Base-by-base conservation (phyloP, 768 basidiomycete species). In the Mycena kentingensis region DNA sequence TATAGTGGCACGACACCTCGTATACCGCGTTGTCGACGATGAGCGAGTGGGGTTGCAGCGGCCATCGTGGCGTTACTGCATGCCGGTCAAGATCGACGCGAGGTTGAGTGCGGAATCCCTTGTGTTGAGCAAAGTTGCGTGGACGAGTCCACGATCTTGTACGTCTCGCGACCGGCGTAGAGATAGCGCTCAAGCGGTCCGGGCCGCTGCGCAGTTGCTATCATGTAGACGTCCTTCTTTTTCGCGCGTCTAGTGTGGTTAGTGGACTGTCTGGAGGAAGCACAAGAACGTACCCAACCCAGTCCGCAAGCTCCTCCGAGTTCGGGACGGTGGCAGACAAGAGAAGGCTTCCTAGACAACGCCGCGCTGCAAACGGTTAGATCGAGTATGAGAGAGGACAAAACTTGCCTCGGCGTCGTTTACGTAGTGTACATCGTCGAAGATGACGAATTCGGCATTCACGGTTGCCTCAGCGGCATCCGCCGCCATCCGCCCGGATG, bases 261-360 rank as follows among this genome's bases (percentile, higher is more conserved):
- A 24, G 60, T 53, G 52, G 46, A n/a, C 13, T 36, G 19, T 11
- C 13, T 25, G 44, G 46, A 35, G 27, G 38, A 16, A 13, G 47
- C 22, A 31, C 24, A 38, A 49, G 18, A 28, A 34, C 87, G 65
- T 67, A 98, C 96, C 97, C 97, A 54, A 98, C 96, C 97, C 97
- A 99, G 60, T 94, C 94, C 4, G 97, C 97, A 65, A 99, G 99
- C 65, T 98, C 97, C 65, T 88, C 92, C 12, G 95, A 92, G 64
- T 99, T 99, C 6, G 97, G 95, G 0, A 99, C 96, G 2, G 97
- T 99, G 7, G 97, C 97, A 3, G 95, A 98, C 15, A 99, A 76
- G 36, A 99, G 76, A 49, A 99, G 97, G 98, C 96, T 71, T 99
- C 96, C 97, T 97, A 99, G 12, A 99, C 97, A 16, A 99, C 97